Percentiles rank a stretch among this genome's conserved stretches.
Conservation (phyloP, 345 rosid genomes). For the Camelina sativa region DNA sequence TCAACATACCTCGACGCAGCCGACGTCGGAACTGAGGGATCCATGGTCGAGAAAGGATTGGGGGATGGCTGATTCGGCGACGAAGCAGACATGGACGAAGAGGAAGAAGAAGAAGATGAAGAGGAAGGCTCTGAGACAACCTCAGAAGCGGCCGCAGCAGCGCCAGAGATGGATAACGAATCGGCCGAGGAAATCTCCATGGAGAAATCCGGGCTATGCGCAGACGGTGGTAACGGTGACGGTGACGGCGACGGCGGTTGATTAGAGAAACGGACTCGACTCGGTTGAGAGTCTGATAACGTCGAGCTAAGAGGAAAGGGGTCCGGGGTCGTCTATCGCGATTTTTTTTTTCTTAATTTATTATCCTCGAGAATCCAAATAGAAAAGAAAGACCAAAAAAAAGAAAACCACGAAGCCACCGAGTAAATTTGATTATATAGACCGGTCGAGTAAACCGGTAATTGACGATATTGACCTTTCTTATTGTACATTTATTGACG, state of each 20-base stretch:
- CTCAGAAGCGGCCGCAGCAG: conserved; percentile 33
- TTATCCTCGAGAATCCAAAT: conserved; percentile 15
- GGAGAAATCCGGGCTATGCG: conserved; percentile 32
- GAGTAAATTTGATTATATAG: conserved; percentile 16
- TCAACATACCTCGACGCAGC: conserved; percentile 46
- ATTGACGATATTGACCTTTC: conserved; percentile 15
- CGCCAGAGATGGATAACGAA: conserved; percentile 39
- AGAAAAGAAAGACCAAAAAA: background rate
- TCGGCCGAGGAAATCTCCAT: conserved; percentile 52
- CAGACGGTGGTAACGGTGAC: conserved; percentile 12
- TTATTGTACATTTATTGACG: conserved; percentile 30
- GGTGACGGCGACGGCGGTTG: conserved; percentile 10
- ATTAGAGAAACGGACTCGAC: conserved; percentile 32
- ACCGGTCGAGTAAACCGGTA: conserved; percentile 25
- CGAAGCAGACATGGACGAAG: conserved; percentile 44
- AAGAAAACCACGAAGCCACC: conserved; percentile 12
- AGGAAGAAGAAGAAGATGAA: conserved; percentile 36
- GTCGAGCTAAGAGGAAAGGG: conserved; percentile 29
- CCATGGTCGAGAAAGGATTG: conserved; percentile 36
- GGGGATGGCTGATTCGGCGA: conserved; percentile 39
- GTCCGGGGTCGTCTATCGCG: conserved; percentile 29
- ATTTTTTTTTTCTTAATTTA: background rate
- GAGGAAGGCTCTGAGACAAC: conserved; percentile 35
- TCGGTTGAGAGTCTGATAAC: conserved; percentile 42
- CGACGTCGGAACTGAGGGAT: conserved; percentile 30